Base-by-base conservation (phyloP, 2,329 filamentous ascomycete genomes). In the Dactylellina sp. region DNA sequence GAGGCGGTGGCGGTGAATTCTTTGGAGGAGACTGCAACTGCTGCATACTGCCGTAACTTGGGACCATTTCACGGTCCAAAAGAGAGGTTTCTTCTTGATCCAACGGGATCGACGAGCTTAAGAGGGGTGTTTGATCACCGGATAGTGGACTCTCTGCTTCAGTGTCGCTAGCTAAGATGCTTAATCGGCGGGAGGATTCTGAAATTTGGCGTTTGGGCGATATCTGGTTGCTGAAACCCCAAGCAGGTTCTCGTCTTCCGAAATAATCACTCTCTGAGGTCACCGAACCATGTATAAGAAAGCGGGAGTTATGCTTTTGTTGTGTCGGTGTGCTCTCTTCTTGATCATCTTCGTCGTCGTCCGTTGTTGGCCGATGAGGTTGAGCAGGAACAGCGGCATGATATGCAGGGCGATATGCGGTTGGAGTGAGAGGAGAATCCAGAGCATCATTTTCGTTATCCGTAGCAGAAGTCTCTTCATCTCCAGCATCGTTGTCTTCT, bases 391-490 rank as follows among this genome's bases (percentile, higher is more conserved):
- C 70, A 4, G 70, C 61, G 32, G 60, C 55, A 22, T 65, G 60
- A 50, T 72, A 72, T 25, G 55, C 60, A 11, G 70, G 61, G 18
- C 61, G 70, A 46, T 74, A 74, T 22, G 24, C 44, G 14, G 61
- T 74, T 14, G 70, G 70, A 4, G 70, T 74, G 14, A 74, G 16
- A 39, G 70, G 70, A 11, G 70, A 74, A 25, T 74, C 70, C n/a
- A 74, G n/a, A n/a, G 40, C 22, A 32, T 74, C 70, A 32, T 74
- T 61, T 3, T 74, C 70, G 18, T 74, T 74, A 32, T 75, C 74
- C 25, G 76, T 74, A 32, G 77, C 77, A 63, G 74, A 61, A 6
- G 57, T 76, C 52, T 71, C 56, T 52, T 75, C 62, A 49, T 71
- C 62, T 6, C 61, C 75, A 35, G 56, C 60, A 22, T 71, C 75